Base-by-base conservation (phyloP, 1,284 basidiomycete species). In the Pascua guehoae region DNA sequence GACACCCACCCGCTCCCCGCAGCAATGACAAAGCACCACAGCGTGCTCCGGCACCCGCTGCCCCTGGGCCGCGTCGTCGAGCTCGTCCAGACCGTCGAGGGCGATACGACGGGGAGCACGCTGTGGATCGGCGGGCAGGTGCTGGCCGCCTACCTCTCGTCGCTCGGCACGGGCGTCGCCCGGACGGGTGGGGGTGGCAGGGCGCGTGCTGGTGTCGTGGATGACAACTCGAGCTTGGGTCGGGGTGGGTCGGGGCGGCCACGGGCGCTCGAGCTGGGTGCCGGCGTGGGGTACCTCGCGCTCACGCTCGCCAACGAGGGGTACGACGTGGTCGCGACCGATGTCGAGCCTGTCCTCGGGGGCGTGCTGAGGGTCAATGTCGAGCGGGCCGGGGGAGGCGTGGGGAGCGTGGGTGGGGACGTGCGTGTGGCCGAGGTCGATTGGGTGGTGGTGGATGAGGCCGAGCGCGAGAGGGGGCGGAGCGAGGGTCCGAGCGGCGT, bases 121-220 rank as follows among this genome's bases (percentile, higher is more conserved):
- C 83, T 94, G 54, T 94, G 91, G 91, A 84, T 91, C 54, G 85
- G 86, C 43, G 87, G 84, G 0, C 90, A 92, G 73, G 82, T 86
- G 65, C 81, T 91, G 41, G 81, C 87, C 9, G 71, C 81, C 48
- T 89, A 85, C 69, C 80, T 90, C n/a, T 74, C 79, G 16, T 70
- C 76, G 41, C 62, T 36, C 38, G 67, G 36, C 50, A 32, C 24
- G 24, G 24, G 24, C 24, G 24, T 32, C 24, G 24, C 24, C 4
- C 24, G 61, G 44, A 41, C 55, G 39, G 45, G 51, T 18, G 16
- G 24, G 39, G 45, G 51, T 18, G 16, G 24, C 24, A 32, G 24
- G 24, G 24, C 7, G 24, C 24, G 24, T 32, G 24, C 24, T 32
- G 24, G 24, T 32, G 24, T 7, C 24, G 24, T 3, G 24, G 24